Conservation (phyloP, 441 rosid species). For the Arabidopsis hybrid region DNA sequence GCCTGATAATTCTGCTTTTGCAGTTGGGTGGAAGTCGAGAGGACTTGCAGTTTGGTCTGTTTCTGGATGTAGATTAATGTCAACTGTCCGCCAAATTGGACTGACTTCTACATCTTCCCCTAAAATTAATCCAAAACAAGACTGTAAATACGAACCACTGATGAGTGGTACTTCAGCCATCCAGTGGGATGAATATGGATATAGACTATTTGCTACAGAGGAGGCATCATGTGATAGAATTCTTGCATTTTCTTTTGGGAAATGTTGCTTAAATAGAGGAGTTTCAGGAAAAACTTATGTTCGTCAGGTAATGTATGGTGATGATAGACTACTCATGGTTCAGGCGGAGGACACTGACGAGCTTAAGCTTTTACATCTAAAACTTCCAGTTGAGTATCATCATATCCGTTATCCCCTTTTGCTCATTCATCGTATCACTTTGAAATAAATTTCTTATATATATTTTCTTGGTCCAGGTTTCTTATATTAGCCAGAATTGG, state of each 20-base stretch:
- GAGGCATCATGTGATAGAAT: slow-evolving; percentile 87
- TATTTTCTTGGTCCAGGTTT: slow-evolving; percentile 62
- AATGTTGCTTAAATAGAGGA: slow-evolving; percentile 95
- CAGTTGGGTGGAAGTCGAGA: slow-evolving; percentile 98
- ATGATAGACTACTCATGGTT: slow-evolving; percentile 95
- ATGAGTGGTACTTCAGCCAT: slow-evolving; percentile 85
- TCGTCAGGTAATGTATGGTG: slow-evolving; percentile 97
- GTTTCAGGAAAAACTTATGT: slow-evolving; percentile 95
- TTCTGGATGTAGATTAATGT: slow-evolving; percentile 99
- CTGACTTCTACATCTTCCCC: slow-evolving; percentile 89
- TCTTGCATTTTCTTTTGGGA: slow-evolving; percentile 94
- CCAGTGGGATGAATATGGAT: slow-evolving; percentile 99
- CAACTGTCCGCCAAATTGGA: slow-evolving; percentile 96
- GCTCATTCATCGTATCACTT: slow-evolving; percentile 31
- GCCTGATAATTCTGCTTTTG: slow-evolving; percentile 98
- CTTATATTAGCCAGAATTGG: slow-evolving; percentile 94
- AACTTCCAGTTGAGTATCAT: slow-evolving; percentile 84
- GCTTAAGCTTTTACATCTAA: slow-evolving; percentile 89
- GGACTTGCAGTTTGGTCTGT: slow-evolving; percentile 99
- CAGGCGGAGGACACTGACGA: slow-evolving; percentile 97
- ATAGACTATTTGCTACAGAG: slow-evolving; percentile 90
- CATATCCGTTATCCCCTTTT: slow-evolving; percentile 36
- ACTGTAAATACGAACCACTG: slow-evolving; percentile 85
- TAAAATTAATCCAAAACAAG: slow-evolving; percentile 71
- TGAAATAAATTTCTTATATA: slow-evolving; percentile 38